Conservation (phyloP, 805 yeast genomes). For the Suhomyces canberraensis region DNA sequence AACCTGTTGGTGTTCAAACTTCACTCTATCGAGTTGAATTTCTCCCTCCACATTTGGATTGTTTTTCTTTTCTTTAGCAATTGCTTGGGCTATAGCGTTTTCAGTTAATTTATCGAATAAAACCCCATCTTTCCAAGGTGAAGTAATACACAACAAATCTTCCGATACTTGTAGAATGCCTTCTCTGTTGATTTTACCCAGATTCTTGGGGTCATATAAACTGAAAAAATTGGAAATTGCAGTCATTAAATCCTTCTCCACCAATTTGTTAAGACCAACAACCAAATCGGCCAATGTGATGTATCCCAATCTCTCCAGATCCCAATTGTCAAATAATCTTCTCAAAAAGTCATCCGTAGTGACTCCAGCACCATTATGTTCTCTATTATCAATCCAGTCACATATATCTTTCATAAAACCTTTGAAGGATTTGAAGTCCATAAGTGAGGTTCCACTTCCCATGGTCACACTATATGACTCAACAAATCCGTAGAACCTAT, state of each 20-base stretch:
- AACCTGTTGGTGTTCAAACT: conserved; percentile 60
- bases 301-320: conserved; percentile 48
- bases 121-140: conserved; percentile 78
- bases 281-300: conserved; percentile 69
- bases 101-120: conserved; percentile 64
- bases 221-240: conserved; percentile 75
- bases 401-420: conserved; percentile 75
- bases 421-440: conserved; percentile 71
- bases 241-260: conserved; percentile 73
- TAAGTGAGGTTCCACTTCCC: conserved; percentile 54
- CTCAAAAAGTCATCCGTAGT: conserved; percentile 41
- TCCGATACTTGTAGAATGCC: conserved; percentile 83
- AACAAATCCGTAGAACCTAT: conserved; percentile 74
- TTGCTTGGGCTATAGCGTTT: conserved; percentile 58
- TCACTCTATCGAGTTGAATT: conserved; percentile 59
- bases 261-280: conserved; percentile 65
- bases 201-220: conserved; percentile 60
- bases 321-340: conserved; percentile 72
- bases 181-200: conserved; percentile 68
- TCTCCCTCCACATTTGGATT: conserved; percentile 40
- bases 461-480: conserved; percentile 56
- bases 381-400: conserved; percentile 53
- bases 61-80: conserved; percentile 59
- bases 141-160: conserved; percentile 75
- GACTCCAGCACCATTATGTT: conserved; percentile 2